Evolutionary conservation across 2,329 filamentous ascomycete genomes (phyloP).

Genomic region (Fonsecaea erecta): DNA sequence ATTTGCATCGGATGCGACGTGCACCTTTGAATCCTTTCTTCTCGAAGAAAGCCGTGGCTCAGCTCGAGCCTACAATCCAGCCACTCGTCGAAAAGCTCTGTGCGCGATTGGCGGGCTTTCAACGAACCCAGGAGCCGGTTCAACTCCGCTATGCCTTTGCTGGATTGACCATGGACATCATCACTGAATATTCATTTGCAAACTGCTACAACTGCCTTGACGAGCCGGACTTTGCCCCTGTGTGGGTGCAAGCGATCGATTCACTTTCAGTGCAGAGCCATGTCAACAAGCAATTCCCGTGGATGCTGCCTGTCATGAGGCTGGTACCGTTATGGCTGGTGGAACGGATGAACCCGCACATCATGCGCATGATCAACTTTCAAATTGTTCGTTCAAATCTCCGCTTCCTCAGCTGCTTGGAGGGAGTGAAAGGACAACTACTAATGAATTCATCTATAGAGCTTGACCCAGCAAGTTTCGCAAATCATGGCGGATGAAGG

Average conservation of each 20-base stretch:
- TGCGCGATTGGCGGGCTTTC: conserved; percentile 24
- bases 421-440: not conserved
- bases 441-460: not conserved
- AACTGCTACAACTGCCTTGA: conserved; percentile 26
- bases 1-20: conserved; percentile 38
- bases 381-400: conserved; percentile 10
- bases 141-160: conserved; percentile 40
- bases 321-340: conserved; percentile 22
- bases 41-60: conserved; percentile 32
- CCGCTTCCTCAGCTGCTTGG: not conserved
- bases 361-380: conserved; percentile 11
- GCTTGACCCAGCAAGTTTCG: not conserved
- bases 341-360: conserved; percentile 17
- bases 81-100: conserved; percentile 37
- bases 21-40: conserved; percentile 38
- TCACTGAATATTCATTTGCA: conserved; percentile 33
- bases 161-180: conserved; percentile 41
- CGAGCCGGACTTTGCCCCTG: conserved; percentile 21
- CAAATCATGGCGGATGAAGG: conserved; percentile 9
- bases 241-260: conserved; percentile 18
- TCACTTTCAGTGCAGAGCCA: conserved; percentile 15
- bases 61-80: conserved; percentile 38
- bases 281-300: conserved; percentile 27
- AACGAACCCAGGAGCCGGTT: conserved; percentile 20
- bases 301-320: conserved; percentile 24